Percentiles rank a stretch among this genome's conserved stretches.
These are phyloP conservation scores for Podospora comata DNA, from an alignment of 495 filamentous ascomycete species.

Conservation along the genomic window DNA sequence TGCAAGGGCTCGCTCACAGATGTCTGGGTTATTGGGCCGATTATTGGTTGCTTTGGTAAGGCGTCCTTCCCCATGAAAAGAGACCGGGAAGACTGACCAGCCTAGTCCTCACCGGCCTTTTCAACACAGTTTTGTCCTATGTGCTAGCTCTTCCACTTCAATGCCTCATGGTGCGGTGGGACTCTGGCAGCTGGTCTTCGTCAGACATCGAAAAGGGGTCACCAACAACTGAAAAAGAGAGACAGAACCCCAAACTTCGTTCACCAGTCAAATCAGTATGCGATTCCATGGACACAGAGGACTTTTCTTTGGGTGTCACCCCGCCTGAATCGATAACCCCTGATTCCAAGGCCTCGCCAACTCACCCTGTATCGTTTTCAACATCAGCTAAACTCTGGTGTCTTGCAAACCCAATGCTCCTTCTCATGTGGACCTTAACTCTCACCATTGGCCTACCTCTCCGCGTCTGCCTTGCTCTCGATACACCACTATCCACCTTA, in stretches of 20 bases:
- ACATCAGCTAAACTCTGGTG: background rate
- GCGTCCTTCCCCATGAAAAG: background rate
- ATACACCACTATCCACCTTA: constrained; percentile 35
- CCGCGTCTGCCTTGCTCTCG: constrained; percentile 23
- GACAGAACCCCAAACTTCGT: background rate
- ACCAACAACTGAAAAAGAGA: background rate
- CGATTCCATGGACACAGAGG: constrained; percentile 13
- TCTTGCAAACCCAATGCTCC: constrained; percentile 24
- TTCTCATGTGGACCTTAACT: constrained; percentile 28
- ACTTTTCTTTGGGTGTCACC: background rate
- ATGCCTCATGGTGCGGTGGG: constrained; percentile 28
- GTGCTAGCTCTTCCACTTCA: constrained; percentile 25
- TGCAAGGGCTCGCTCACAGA: constrained; percentile 37
- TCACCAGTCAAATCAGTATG: constrained; percentile 12
- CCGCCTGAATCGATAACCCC: background rate
- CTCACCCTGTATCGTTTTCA: background rate
- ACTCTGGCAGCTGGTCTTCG: constrained; percentile 9
- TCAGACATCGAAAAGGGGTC: constrained; percentile 15
- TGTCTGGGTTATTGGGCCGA: constrained; percentile 31
- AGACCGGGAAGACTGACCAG: constrained; percentile 11
- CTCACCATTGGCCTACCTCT: constrained; percentile 32
- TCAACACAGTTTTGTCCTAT: constrained; percentile 30
- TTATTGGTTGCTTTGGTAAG: constrained; percentile 43
- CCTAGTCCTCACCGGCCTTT: constrained; percentile 31
- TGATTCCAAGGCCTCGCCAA: background rate